phyloP scores from a whole-genome alignment of 495 filamentous ascomycete genomes.

The Cercophora sp. region DNA sequence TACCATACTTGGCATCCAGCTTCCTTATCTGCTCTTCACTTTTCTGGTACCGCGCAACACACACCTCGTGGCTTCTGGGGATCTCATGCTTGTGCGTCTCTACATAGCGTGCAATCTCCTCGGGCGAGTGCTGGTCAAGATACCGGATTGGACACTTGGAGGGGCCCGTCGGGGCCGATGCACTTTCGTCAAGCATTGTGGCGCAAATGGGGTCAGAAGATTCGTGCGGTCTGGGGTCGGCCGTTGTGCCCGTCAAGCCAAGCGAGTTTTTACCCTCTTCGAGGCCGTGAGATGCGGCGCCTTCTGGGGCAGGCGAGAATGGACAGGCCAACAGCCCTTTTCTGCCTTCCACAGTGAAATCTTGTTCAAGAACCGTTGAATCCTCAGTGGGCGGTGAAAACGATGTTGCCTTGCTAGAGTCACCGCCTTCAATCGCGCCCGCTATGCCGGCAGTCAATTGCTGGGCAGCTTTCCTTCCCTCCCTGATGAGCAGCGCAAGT shows the following conservation, averaged over 20 bases:
- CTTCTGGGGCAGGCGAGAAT: constrained; percentile 37
- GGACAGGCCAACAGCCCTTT: constrained; percentile 60
- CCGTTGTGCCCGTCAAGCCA: constrained; percentile 17
- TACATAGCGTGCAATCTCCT: constrained; percentile 86
- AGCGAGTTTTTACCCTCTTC: constrained; percentile 11
- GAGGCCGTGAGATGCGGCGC: neutral
- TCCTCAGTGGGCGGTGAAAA: constrained; percentile 36
- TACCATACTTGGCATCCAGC: constrained; percentile 88
- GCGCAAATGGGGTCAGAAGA: constrained; percentile 58
- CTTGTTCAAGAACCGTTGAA: constrained; percentile 57
- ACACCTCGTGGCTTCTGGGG: constrained; percentile 84
- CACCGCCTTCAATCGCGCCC: constrained; percentile 34
- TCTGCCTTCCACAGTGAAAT: constrained; percentile 61
- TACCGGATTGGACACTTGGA: constrained; percentile 84
- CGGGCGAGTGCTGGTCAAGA: constrained; percentile 81
- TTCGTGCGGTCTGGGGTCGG: constrained; percentile 38
- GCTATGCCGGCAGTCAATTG: constrained; percentile 42
- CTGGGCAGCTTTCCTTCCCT: constrained; percentile 46
- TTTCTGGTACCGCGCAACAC: constrained; percentile 78
- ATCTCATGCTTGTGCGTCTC: constrained; percentile 91
- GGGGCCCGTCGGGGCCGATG: constrained; percentile 45
- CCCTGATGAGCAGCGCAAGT: constrained; percentile 51
- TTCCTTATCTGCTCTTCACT: constrained; percentile 77
- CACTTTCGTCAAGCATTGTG: constrained; percentile 51
- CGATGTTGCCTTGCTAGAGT: constrained; percentile 36